Percentiles rank a stretch among this genome's conserved stretches.
phyloP scores from a whole-genome alignment of 2,329 filamentous ascomycete genomes.

The Xylariaceae sp. region DNA sequence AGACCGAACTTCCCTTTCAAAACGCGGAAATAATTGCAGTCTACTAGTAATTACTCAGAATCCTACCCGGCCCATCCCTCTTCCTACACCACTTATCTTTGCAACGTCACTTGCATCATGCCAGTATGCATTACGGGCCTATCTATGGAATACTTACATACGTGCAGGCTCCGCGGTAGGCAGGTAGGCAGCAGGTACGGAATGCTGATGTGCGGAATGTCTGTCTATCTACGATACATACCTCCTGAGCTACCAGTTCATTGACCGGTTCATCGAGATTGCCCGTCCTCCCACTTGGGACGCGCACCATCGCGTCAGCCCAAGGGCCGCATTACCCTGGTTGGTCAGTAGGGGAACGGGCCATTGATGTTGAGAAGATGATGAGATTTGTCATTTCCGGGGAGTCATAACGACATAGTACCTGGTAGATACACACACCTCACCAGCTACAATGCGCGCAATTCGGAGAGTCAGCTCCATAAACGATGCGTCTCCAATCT shows the following conservation, averaged over 20 bases:
- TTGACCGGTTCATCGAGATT: conserved; percentile 14
- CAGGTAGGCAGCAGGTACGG: too few species aligned
- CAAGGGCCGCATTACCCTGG: conserved; percentile 16
- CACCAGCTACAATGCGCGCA: neutral
- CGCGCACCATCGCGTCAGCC: conserved; percentile 13
- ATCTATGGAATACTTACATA: neutral
- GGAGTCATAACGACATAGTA: conserved; percentile 20
- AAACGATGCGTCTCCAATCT: conserved; percentile 13
- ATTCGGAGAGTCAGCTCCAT: conserved; percentile 16
- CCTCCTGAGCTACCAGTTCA: neutral
- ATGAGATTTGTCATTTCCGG: conserved; percentile 25
- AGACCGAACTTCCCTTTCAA: too few species aligned
- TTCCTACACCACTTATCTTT: conserved; percentile 3
- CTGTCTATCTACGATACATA: neutral
- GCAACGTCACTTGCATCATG: conserved; percentile 19
- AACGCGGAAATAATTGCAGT: too few species aligned
- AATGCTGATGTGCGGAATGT: too few species aligned
- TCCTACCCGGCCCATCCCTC: neutral
- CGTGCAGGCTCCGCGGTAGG: neutral
- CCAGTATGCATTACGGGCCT: conserved; percentile 10
- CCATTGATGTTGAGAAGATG: conserved; percentile 15
- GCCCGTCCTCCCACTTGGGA: conserved; percentile 7
- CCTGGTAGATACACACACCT: neutral
- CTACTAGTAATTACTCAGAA: too few species aligned
- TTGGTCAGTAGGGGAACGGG: conserved; percentile 12